These are phyloP conservation scores for Sordaria brevicollis DNA, from an alignment of 495 filamentous ascomycete species.

Conservation along the genomic window DNA sequence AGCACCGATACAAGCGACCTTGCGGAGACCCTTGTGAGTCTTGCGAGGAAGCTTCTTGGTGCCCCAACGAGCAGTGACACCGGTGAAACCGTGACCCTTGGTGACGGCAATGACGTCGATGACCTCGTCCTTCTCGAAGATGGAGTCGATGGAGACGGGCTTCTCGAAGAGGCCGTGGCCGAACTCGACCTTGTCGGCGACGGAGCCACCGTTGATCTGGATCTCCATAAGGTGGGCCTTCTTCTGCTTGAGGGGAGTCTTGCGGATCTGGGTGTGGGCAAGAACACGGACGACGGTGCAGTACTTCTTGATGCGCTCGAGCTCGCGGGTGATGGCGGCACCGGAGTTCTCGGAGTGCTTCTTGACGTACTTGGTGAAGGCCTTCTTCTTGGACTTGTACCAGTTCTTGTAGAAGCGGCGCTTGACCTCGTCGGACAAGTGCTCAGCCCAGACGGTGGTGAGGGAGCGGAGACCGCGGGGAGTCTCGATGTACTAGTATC, in stretches of 20 bases:
- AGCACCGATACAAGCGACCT: conserved; percentile 99
- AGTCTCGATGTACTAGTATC: conserved; percentile 81
- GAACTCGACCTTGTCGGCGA: conserved; percentile 94
- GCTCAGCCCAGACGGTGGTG: conserved; percentile 99
- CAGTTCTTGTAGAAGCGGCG: conserved; percentile 99
- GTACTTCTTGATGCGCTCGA: conserved; percentile 99
- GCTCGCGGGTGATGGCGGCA: conserved; percentile 83
- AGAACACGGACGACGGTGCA: conserved; percentile 99
- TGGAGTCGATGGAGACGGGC: conserved; percentile 78
- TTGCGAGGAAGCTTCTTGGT: conserved; percentile 99
- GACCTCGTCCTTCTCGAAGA: conserved; percentile 99
- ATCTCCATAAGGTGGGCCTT: conserved; percentile 99
- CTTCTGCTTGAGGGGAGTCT: conserved; percentile 99
- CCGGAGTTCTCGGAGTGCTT: conserved; percentile 91
- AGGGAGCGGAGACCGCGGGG: conserved; percentile 98
- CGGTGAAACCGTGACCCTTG: conserved; percentile 97
- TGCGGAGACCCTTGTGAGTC: conserved; percentile 99
- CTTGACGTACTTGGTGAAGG: conserved; percentile 99
- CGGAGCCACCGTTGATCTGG: conserved; percentile 95
- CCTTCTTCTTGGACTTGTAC: conserved; percentile 99
- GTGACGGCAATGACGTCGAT: conserved; percentile 99
- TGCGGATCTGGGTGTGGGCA: conserved; percentile 98
- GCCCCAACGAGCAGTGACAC: conserved; percentile 97
- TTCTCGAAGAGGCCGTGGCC: conserved; percentile 95
- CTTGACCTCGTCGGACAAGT: conserved; percentile 96